These are phyloP conservation scores for Penicillium glabrum DNA, from an alignment of 2,329 filamentous ascomycete species.

Conservation along the genomic window DNA sequence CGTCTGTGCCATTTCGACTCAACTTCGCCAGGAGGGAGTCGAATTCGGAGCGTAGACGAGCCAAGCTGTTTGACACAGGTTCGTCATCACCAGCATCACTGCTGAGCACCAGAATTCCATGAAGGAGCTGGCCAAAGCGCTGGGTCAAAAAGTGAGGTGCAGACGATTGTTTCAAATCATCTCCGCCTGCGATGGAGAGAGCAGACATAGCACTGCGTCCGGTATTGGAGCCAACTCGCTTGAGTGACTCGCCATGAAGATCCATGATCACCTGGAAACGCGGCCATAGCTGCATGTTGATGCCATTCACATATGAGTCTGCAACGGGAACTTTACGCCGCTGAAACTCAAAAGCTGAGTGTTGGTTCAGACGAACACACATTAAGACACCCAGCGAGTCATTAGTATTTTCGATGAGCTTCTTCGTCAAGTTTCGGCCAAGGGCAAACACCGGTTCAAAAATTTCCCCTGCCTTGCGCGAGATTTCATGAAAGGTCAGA, in stretches of 20 bases:
- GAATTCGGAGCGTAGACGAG: conserved; percentile 74
- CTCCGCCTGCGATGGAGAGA: conserved; percentile 52
- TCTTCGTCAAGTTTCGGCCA: conserved; percentile 73
- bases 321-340: conserved; percentile 84
- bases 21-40: conserved; percentile 79
- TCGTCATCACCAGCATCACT: conserved; percentile 93
- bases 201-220: conserved; percentile 53
- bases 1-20: conserved; percentile 73
- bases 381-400: conserved; percentile 85
- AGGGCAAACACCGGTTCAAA: conserved; percentile 89
- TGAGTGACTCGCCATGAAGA: conserved; percentile 83
- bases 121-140: conserved; percentile 88
- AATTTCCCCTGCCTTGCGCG: conserved; percentile 80
- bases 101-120: conserved; percentile 79
- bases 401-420: conserved; percentile 71
- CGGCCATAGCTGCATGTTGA: conserved; percentile 95
- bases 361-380: conserved; percentile 91
- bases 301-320: conserved; percentile 90
- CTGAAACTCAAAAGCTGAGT: conserved; percentile 91
- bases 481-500: conserved; percentile 72
- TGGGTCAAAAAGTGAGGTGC: conserved; percentile 92
- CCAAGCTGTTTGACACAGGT: conserved; percentile 78
- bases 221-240: conserved; percentile 53
- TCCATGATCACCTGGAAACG: conserved; percentile 94
- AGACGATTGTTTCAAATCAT: conserved; percentile 43